phyloP scores from a whole-genome alignment of 495 filamentous ascomycete species.

The Hypoxylon fuscum region DNA sequence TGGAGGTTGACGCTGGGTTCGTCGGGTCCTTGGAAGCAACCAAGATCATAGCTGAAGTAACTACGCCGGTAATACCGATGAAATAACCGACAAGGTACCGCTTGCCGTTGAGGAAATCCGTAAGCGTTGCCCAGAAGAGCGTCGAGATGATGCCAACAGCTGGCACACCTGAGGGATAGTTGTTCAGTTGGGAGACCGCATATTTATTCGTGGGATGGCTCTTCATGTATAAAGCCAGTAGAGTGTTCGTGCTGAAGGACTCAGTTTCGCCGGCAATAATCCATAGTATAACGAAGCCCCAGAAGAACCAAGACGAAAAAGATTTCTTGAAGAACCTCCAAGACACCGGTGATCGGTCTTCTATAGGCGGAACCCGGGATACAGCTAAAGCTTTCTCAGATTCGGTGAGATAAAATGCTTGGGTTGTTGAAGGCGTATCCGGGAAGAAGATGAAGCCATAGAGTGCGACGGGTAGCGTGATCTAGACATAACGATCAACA shows the following conservation, averaged over 20 bases:
- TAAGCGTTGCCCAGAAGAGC: conserved; percentile 62
- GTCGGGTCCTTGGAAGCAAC: conserved; percentile 52
- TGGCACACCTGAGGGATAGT: conserved; percentile 58
- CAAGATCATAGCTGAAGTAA: conserved; percentile 59
- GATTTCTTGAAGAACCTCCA: conserved; percentile 51
- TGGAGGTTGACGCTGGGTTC: conserved; percentile 33
- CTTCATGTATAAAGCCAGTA: conserved; percentile 58
- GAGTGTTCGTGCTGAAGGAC: conserved; percentile 57
- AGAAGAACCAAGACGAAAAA: conserved; percentile 58
- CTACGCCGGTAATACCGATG: conserved; percentile 59
- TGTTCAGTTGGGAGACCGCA: conserved; percentile 57
- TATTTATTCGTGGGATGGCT: conserved; percentile 50
- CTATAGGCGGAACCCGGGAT: conserved; percentile 43
- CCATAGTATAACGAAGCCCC: conserved; percentile 60
- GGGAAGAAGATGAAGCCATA: conserved; percentile 69
- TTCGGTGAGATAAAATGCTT: conserved; percentile 59
- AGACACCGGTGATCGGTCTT: conserved; percentile 47
- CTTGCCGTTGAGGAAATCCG: conserved; percentile 60
- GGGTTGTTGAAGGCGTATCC: conserved; percentile 65
- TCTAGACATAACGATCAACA: conserved; percentile 38
- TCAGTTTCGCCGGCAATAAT: conserved; percentile 60
- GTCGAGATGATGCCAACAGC: conserved; percentile 62
- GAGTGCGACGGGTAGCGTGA: conserved; percentile 66
- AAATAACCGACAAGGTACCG: conserved; percentile 63
- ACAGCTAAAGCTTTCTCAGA: conserved; percentile 58